These are phyloP conservation scores for Cutaneotrichosporon daszewskae DNA, from an alignment of 1,284 basidiomycete species.

Conservation along the genomic window DNA sequence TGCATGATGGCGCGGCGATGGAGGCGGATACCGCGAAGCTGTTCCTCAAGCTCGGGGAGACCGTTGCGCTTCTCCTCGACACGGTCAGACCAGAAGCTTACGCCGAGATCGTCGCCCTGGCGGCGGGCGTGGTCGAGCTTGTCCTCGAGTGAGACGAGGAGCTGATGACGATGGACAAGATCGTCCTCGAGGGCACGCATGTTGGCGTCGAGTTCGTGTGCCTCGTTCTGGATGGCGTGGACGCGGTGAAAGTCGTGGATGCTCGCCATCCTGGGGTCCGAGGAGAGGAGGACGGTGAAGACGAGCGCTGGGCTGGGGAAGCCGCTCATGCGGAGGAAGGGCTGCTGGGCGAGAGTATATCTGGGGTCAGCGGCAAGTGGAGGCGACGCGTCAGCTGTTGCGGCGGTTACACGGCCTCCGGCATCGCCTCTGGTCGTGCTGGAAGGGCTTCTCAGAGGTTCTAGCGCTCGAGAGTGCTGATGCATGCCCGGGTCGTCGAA, in stretches of 20 bases:
- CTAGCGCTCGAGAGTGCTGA: too few species aligned
- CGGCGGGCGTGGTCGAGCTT: slow-evolving; percentile 25
- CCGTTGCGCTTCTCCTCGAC: slow-evolving; percentile 32
- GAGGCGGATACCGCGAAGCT: slow-evolving; percentile 15
- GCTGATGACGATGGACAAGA: slow-evolving; percentile 24
- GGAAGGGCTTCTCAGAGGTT: too few species aligned
- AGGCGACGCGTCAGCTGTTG: slow-evolving; percentile 15
- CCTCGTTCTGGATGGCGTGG: slow-evolving; percentile 23
- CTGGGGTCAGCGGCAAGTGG: slow-evolving; percentile 18
- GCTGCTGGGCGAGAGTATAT: slow-evolving; percentile 39
- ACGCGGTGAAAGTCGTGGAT: slow-evolving; percentile 43
- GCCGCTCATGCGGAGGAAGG: slow-evolving; percentile 26
- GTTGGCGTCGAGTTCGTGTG: slow-evolving; percentile 22
- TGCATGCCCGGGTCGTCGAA: too few species aligned
- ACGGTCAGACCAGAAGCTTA: slow-evolving; percentile 35
- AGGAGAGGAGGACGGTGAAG: slow-evolving; percentile 43
- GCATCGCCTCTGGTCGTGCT: too few species aligned
- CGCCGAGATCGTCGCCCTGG: slow-evolving; percentile 28
- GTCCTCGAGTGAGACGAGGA: slow-evolving; percentile 34
- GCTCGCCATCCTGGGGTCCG: slow-evolving; percentile 38
- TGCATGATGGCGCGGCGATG: slow-evolving; percentile 21
- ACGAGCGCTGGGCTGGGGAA: slow-evolving; percentile 38
- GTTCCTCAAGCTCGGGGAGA: slow-evolving; percentile 24
- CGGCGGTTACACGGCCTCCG: too few species aligned
- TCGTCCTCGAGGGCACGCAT: slow-evolving; percentile 28